These are phyloP conservation scores for Rosa rugosa DNA, from an alignment of 306 rosid genomes.

Conservation along the genomic window DNA sequence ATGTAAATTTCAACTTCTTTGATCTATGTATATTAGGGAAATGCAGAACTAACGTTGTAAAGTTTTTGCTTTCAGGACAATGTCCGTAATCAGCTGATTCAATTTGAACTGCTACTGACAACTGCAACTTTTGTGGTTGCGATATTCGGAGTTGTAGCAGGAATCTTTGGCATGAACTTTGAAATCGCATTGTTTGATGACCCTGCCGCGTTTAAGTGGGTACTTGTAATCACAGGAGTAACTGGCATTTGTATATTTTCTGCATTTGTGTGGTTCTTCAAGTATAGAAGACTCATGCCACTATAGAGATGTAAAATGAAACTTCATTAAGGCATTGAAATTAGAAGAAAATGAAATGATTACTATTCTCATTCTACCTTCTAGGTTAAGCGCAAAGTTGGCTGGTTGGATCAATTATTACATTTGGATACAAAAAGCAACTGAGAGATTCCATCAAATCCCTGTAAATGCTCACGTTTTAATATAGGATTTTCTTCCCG, in stretches of 20 bases:
- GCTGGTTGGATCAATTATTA: conserved; percentile 40
- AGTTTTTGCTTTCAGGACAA: conserved; percentile 65
- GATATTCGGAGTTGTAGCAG: conserved; percentile 95
- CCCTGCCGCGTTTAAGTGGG: conserved; percentile 84
- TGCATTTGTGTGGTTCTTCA: conserved; percentile 96
- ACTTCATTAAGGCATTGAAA: conserved; percentile 16
- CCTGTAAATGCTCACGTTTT: not conserved
- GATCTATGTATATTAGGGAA: not conserved
- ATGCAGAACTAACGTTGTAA: not conserved
- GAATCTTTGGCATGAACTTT: conserved; percentile 96
- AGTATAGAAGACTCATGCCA: conserved; percentile 93
- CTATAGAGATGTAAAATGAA: conserved; percentile 46
- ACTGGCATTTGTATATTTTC: conserved; percentile 67
- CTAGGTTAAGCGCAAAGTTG: conserved; percentile 9
- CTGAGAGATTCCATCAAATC: not conserved
- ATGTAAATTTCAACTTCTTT: not conserved
- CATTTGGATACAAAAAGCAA: conserved; percentile 30
- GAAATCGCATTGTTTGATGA: conserved; percentile 55
- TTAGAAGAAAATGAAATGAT: not conserved
- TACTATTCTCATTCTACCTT: conserved; percentile 16
- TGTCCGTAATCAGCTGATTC: conserved; percentile 95
- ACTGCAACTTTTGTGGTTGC: conserved; percentile 98
- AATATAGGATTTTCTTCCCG: not conserved
- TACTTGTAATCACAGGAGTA: conserved; percentile 72
- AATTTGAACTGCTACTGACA: conserved; percentile 91